phyloP scores from a whole-genome alignment of 2,329 filamentous ascomycete genomes.

The Aspergillus glaucus region DNA sequence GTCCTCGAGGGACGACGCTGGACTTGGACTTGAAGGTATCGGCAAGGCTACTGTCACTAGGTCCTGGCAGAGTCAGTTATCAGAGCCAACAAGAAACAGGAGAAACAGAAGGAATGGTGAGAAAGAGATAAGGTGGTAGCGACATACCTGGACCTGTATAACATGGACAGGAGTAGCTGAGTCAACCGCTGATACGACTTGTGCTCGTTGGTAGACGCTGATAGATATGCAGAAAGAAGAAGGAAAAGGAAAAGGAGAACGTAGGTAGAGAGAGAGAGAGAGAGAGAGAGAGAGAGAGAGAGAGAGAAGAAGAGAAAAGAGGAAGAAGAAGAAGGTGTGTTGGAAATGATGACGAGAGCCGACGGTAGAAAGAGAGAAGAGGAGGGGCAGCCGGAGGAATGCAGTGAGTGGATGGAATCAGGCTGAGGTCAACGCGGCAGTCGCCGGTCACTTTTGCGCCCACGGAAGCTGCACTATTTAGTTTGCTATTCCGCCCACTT shows the following conservation, averaged over 20 bases:
- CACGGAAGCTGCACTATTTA: background rate
- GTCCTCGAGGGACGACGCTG: background rate
- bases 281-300: background rate
- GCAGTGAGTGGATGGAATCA: constrained; percentile 10
- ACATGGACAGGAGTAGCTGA: constrained; percentile 1
- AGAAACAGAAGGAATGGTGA: background rate
- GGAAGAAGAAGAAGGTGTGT: constrained; percentile 2
- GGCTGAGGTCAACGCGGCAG: constrained; percentile 14
- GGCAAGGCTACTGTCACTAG: background rate
- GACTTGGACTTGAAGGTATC: background rate
- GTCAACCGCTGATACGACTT: background rate
- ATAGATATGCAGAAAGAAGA: background rate
- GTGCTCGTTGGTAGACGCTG: background rate
- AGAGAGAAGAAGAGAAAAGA: background rate
- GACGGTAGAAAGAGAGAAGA: constrained; percentile 6
- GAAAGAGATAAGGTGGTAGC: background rate
- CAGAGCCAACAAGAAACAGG: background rate
- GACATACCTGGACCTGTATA: background rate
- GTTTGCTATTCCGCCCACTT: constrained; percentile 3
- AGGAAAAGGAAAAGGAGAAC: constrained; percentile 1
- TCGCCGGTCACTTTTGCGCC: constrained; percentile 7
- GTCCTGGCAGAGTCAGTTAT: background rate
- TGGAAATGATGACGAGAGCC: constrained; percentile 1
- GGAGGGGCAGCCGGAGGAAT: constrained; percentile 11
- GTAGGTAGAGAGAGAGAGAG: background rate